phyloP scores from a whole-genome alignment of 1,139 yeast species.

The Candida sojae region DNA sequence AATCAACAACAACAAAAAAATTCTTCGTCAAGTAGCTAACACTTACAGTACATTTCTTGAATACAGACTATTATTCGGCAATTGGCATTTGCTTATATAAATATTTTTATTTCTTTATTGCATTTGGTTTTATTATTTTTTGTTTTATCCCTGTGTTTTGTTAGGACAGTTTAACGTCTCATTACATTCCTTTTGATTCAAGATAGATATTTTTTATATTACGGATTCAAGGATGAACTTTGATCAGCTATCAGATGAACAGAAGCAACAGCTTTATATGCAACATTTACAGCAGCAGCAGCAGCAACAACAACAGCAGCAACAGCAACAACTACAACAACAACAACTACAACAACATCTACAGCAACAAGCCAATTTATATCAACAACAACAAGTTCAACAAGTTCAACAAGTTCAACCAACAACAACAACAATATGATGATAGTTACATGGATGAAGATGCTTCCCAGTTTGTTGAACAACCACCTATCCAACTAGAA shows the following conservation, averaged over 20 bases:
- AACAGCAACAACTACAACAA: conserved; percentile 14
- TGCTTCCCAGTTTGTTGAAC: conserved; percentile 22
- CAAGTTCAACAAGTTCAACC: conserved; percentile 10
- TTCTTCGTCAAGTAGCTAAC: neutral
- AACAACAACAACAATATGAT: conserved; percentile 19
- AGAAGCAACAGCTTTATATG: conserved; percentile 34
- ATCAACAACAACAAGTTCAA: conserved; percentile 13
- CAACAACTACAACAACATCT: conserved; percentile 17
- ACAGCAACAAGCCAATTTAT: conserved; percentile 13
- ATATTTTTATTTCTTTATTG: neutral
- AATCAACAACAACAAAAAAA: conserved; percentile 3
- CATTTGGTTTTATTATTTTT: neutral
- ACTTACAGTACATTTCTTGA: too few species aligned
- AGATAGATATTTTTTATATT: neutral
- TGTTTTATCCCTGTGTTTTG: neutral
- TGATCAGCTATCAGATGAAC: conserved; percentile 34
- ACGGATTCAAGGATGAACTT: conserved; percentile 24
- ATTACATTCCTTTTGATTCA: neutral
- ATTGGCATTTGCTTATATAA: neutral
- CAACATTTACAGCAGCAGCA: conserved; percentile 22
- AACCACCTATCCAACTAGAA: conserved; percentile 16
- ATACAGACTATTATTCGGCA: neutral
- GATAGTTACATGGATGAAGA: conserved; percentile 49
- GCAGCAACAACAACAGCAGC: conserved; percentile 16
- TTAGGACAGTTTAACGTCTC: neutral